These are phyloP conservation scores for Alternaria solani DNA, from an alignment of 2,329 filamentous ascomycete species.

Conservation along the genomic window DNA sequence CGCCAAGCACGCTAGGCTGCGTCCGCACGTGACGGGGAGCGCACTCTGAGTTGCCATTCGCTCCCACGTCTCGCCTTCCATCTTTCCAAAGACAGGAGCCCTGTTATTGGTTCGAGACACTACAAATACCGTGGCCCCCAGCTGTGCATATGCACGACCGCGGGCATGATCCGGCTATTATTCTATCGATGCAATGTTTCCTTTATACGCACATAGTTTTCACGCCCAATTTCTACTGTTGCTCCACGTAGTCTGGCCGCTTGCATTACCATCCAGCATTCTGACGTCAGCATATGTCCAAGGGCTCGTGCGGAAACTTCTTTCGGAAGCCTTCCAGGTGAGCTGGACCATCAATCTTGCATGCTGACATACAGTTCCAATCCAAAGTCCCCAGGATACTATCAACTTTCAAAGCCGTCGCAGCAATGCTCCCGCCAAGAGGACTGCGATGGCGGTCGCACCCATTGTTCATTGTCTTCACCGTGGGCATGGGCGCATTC, in stretches of 20 bases:
- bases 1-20: slow-evolving; percentile 22
- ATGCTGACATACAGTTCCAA: not conserved
- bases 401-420: not conserved
- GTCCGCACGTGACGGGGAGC: slow-evolving; percentile 18
- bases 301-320: slow-evolving; percentile 6
- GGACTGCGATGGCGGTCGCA: slow-evolving; percentile 65
- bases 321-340: not conserved
- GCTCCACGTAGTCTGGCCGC: not conserved
- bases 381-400: not conserved
- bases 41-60: not conserved
- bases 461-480: slow-evolving; percentile 65
- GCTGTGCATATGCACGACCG: not conserved
- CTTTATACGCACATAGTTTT: not conserved
- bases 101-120: not conserved
- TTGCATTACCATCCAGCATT: not conserved
- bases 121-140: no score
- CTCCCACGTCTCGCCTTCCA: not conserved
- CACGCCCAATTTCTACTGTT: not conserved
- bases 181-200: not conserved
- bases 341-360: slow-evolving; percentile 3
- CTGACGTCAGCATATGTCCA: slow-evolving; percentile 8
- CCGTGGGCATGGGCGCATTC: slow-evolving; percentile 64
- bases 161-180: not conserved
- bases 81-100: not conserved
- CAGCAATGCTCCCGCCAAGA: slow-evolving; percentile 20